phyloP scores from a whole-genome alignment of 2,329 filamentous ascomycete genomes.

The Purpureocillium takamizusanense region DNA sequence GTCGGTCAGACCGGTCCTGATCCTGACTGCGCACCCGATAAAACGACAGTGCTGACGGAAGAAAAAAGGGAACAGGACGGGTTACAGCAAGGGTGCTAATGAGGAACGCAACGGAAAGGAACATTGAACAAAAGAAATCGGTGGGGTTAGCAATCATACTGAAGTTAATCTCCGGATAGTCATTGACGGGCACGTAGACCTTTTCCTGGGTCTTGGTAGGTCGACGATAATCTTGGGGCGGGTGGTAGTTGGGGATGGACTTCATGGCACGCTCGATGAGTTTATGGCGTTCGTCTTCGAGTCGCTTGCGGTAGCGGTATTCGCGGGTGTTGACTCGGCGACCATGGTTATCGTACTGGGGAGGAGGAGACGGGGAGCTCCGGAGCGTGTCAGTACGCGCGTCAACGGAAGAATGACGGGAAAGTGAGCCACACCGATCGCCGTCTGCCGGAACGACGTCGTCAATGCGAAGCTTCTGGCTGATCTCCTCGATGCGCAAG shows the following conservation, averaged over 20 bases:
- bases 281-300: slow-evolving; percentile 98
- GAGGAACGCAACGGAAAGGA: slow-evolving; percentile 17
- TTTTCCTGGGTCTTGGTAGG: slow-evolving; percentile 99
- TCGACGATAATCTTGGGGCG: slow-evolving; percentile 94
- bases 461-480: slow-evolving; percentile 97
- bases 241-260: slow-evolving; percentile 98
- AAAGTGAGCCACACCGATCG: slow-evolving; percentile 61
- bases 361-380: slow-evolving; percentile 89
- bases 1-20: too few species aligned
- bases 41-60: slow-evolving; percentile 11
- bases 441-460: slow-evolving; percentile 96
- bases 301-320: slow-evolving; percentile 93
- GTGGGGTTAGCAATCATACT: slow-evolving; percentile 99
- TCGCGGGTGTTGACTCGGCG: slow-evolving; percentile 98
- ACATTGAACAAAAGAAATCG: slow-evolving; percentile 52
- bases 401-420: background rate
- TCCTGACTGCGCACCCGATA: slow-evolving; percentile 1
- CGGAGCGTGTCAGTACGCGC: background rate
- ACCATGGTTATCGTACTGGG: slow-evolving; percentile 98
- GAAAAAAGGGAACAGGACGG: slow-evolving; percentile 10
- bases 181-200: slow-evolving; percentile 99
- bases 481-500: slow-evolving; percentile 96
- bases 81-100: too few species aligned
- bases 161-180: slow-evolving; percentile 99
- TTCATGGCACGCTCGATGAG: slow-evolving; percentile 99